Evolutionary conservation across 2,329 filamentous ascomycete species (phyloP).

Genomic region (Parascedosporium putredinis): DNA sequence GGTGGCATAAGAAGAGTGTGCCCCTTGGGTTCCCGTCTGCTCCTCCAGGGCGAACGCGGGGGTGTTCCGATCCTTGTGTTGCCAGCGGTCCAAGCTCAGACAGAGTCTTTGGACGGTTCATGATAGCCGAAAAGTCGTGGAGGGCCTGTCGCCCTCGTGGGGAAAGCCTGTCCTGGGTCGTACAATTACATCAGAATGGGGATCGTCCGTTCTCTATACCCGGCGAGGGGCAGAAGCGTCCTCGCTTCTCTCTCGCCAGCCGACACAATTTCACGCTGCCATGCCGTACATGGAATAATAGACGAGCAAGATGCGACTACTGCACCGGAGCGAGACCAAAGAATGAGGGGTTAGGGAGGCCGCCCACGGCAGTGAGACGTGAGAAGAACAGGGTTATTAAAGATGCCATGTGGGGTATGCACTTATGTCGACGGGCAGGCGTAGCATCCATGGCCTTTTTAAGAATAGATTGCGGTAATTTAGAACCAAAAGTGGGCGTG

Average conservation of each 20-base stretch:
- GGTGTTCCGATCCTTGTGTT: no score
- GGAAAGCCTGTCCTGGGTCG: no score
- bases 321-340: not conserved
- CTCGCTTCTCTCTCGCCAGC: not conserved
- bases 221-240: not conserved
- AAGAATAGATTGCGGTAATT: constrained; percentile 4
- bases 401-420: not conserved
- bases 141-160: no score
- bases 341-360: constrained; percentile 1
- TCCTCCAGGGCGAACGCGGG: no score
- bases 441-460: not conserved
- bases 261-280: not conserved
- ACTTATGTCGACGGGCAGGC: no score
- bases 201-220: not conserved
- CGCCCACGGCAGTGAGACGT: constrained; percentile 3
- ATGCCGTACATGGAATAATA: no score
- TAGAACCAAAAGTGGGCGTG: not conserved
- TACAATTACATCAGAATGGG: not conserved
- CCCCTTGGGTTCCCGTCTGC: no score
- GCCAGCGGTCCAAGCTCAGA: no score
- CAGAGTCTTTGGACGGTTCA: no score
- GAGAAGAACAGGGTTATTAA: not conserved
- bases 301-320: no score
- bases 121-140: no score
- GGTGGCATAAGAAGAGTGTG: no score